These are phyloP conservation scores for Suillus tomentosus DNA, from an alignment of 768 basidiomycete species.

Conservation along the genomic window DNA sequence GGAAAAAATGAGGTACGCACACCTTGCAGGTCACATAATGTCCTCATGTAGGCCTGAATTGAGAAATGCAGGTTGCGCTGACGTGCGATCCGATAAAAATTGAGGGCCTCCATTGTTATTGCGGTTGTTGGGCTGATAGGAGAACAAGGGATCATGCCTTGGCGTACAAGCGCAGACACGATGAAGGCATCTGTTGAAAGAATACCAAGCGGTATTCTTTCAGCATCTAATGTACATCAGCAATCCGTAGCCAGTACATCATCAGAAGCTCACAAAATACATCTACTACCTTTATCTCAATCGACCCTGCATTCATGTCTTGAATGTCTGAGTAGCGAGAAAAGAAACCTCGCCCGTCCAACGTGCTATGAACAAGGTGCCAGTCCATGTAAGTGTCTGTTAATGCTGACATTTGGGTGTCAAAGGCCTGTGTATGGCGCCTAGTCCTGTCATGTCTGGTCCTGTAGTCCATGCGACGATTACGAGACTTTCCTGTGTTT, in stretches of 20 bases:
- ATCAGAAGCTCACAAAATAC: conserved; percentile 7
- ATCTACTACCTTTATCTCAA: conserved; percentile 2
- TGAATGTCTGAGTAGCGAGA: background rate
- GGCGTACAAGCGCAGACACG: conserved; percentile 12
- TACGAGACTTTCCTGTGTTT: background rate
- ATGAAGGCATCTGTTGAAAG: background rate
- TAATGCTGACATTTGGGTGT: background rate
- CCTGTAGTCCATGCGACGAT: background rate
- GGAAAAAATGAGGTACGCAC: background rate
- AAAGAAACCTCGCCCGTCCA: background rate
- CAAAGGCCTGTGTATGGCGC: background rate
- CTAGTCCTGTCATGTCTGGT: background rate
- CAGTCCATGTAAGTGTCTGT: conserved; percentile 1
- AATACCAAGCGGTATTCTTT: background rate
- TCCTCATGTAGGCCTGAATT: conserved; percentile 23
- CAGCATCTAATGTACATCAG: conserved; percentile 3
- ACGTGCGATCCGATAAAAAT: conserved; percentile 17
- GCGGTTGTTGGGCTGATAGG: conserved; percentile 9
- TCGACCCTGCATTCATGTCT: conserved; percentile 1
- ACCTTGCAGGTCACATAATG: conserved; percentile 23
- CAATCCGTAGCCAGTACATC: background rate
- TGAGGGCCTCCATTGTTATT: conserved; percentile 7
- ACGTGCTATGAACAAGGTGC: background rate
- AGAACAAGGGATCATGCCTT: conserved; percentile 13
- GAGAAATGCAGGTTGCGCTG: conserved; percentile 20